These are phyloP conservation scores for Penicillium manginii DNA, from an alignment of 495 filamentous ascomycete genomes.

Conservation along the genomic window DNA sequence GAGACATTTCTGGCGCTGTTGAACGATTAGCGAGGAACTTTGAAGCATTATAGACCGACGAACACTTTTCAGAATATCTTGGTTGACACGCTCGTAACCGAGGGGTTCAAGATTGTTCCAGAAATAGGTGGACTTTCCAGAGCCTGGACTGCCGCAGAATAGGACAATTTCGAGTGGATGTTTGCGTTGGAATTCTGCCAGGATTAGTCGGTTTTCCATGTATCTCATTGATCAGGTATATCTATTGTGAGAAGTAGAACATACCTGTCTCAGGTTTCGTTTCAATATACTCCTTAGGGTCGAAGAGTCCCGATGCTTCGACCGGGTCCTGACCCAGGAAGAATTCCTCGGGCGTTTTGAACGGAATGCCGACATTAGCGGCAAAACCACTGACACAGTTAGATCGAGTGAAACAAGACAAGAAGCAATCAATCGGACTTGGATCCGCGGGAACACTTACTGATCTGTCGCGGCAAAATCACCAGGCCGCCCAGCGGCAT, in stretches of 20 bases:
- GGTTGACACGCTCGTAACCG: slow-evolving; percentile 84
- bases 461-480: slow-evolving; percentile 83
- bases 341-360: slow-evolving; percentile 88
- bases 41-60: slow-evolving; percentile 17
- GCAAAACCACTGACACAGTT: slow-evolving; percentile 64
- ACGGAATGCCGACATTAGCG: slow-evolving; percentile 76
- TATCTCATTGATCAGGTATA: not conserved
- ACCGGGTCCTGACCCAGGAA: slow-evolving; percentile 69
- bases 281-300: slow-evolving; percentile 59
- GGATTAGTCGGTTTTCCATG: not conserved
- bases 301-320: slow-evolving; percentile 68
- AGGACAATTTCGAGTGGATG: slow-evolving; percentile 76
- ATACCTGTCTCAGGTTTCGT: slow-evolving; percentile 40
- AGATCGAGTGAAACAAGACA: not conserved
- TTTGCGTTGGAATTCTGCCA: slow-evolving; percentile 58
- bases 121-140: slow-evolving; percentile 91
- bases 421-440: not conserved
- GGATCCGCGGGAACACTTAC: slow-evolving; percentile 35
- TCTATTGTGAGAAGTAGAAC: slow-evolving; percentile 9
- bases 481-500: slow-evolving; percentile 71
- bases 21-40: not conserved
- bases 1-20: slow-evolving; percentile 78
- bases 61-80: slow-evolving; percentile 86
- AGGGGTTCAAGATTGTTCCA: slow-evolving; percentile 77
- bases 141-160: slow-evolving; percentile 84